Evolutionary conservation across 441 rosid genomes (phyloP).

Genomic region (Erysimum cheiri): DNA sequence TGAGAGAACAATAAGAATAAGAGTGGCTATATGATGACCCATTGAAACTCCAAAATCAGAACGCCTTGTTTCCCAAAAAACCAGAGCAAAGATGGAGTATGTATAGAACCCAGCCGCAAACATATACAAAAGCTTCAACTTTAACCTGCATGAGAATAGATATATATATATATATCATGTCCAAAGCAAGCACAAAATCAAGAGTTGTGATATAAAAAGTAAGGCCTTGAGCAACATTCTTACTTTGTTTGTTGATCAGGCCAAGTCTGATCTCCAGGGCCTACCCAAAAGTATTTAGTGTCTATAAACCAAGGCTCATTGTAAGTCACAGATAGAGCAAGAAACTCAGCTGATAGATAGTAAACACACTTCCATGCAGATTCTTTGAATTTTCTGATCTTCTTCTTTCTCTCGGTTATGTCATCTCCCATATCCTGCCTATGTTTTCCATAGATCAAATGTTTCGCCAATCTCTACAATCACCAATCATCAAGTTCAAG

Average conservation of each 20-base stretch:
- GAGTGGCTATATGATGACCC: slow-evolving; percentile 90
- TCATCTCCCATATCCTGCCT: slow-evolving; percentile 49
- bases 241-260: slow-evolving; percentile 92
- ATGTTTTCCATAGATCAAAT: slow-evolving; percentile 66
- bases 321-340: slow-evolving; percentile 71
- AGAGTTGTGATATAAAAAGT: not conserved
- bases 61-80: slow-evolving; percentile 96
- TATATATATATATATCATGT: not conserved
- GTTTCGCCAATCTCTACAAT: slow-evolving; percentile 70
- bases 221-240: slow-evolving; percentile 34
- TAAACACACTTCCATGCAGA: slow-evolving; percentile 97
- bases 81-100: slow-evolving; percentile 92
- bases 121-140: slow-evolving; percentile 81
- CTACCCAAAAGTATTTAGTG: slow-evolving; percentile 83
- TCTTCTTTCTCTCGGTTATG: slow-evolving; percentile 59
- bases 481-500: slow-evolving; percentile 35
- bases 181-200: slow-evolving; percentile 27
- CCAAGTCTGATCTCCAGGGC: slow-evolving; percentile 93
- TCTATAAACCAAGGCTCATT: slow-evolving; percentile 89
- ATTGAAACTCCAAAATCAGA: slow-evolving; percentile 97
- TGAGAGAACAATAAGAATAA: slow-evolving; percentile 79
- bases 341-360: slow-evolving; percentile 82
- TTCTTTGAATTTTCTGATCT: slow-evolving; percentile 86
- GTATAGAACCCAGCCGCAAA: slow-evolving; percentile 95
- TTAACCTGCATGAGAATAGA: slow-evolving; percentile 60